Evolutionary conservation across 2,329 filamentous ascomycete genomes (phyloP), one percentile per base, ranked within the genome.

Genomic region (Fusarium guadeloupense): DNA sequence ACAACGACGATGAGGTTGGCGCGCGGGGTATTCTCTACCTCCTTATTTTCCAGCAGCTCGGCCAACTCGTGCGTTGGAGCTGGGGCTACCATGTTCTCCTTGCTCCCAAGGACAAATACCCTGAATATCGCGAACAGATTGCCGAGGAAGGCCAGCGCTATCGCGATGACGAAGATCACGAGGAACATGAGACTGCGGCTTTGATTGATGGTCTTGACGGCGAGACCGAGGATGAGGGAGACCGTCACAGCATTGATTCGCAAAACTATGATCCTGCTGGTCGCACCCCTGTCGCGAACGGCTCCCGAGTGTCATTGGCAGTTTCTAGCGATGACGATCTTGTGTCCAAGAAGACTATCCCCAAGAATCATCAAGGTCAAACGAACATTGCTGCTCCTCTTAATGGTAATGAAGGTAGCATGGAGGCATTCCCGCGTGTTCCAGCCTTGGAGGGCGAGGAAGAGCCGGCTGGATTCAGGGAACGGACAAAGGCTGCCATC

Each of bases 11-110:
- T 54, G 92, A 98, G 75, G 95, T 99, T 17, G 93, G 87, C 20
- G 94, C 95, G 4, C 88, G 95, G 59, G 95, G 95, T 56, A 98
- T 99, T 59, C 80, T 99, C 1, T 99, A 99, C 72, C 84, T 99
- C 10, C 83, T 99, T 59, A 96, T 99, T 66, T 99, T 99, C 78
- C 95, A 99, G 78, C 95, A 99, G 75, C 85, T 99, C 4, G 95
- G 95, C 19, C 95, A 99, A 76, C 81, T 98, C 21, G 89, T 99
- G 17, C 87, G 95, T 55, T 99, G 95, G 95, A 97, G 92, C 62
- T 99, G 95, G 95, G 95, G 95, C 10, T 98, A 97, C 75, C 93
- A 97, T 69, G 89, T 98, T 31, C 82, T 99, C 16, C 81, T 99
- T n/a, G 93, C 93, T 16, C 92, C 94, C 16, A 90, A 92, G 65